Evolutionary conservation across 352 stramenopile genomes (phyloP).

Genomic region (Globisporangium rhizosaccharum): DNA sequence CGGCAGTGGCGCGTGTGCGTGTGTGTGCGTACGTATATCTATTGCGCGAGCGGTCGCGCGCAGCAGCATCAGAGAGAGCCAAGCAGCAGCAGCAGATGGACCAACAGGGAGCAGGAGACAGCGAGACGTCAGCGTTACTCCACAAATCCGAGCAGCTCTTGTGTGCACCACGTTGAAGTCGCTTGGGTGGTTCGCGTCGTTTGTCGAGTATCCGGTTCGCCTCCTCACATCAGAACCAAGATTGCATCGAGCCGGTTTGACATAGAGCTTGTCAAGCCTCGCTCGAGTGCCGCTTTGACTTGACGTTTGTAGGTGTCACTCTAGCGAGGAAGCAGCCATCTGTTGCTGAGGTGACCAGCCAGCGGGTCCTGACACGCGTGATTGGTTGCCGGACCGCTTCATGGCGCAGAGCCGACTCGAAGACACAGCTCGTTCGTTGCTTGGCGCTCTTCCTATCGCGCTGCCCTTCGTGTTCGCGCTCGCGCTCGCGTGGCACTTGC

Average conservation of each 20-base stretch:
- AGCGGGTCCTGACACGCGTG: not conserved
- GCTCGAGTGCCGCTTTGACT: not conserved
- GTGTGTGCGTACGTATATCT: not conserved
- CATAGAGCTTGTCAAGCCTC: not conserved
- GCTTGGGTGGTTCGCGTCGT: not conserved
- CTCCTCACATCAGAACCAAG: not conserved
- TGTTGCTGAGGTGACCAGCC: not conserved
- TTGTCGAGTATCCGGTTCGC: not conserved
- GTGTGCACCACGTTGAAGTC: not conserved
- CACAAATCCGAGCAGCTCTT: not conserved
- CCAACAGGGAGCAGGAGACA: not conserved
- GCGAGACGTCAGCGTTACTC: not conserved
- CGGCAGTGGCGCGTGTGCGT: not conserved
- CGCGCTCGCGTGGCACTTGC: not conserved
- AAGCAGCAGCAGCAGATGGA: not conserved
- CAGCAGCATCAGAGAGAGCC: not conserved
- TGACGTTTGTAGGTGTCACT: not conserved
- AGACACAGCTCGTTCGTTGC: not conserved
- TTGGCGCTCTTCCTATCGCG: not conserved
- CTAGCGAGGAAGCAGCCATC: not conserved
- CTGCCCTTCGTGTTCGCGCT: not conserved
- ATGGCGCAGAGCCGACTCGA: not conserved
- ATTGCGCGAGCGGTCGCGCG: not conserved
- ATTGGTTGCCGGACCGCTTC: not conserved
- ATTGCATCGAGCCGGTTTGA: not conserved